Conservation (phyloP, 768 basidiomycete species). For the Terana coerulea region DNA sequence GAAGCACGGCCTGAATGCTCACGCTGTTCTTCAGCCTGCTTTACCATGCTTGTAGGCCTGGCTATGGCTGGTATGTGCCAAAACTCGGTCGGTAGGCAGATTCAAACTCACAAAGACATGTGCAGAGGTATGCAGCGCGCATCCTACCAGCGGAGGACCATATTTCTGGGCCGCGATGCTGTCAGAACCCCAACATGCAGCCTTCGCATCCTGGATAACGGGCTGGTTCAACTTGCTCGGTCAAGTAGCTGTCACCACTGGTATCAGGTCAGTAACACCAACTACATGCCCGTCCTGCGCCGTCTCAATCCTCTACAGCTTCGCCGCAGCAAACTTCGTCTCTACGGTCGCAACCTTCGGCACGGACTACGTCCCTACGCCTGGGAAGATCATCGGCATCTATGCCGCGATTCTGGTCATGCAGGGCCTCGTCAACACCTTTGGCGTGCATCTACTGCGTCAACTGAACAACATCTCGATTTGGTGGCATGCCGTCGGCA, state of each 20-base stretch:
- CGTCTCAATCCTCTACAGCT: conserved; percentile 33
- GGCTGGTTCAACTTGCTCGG: conserved; percentile 76
- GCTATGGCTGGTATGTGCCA: conserved; percentile 62
- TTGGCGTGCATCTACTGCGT: conserved; percentile 62
- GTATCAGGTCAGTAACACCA: conserved; percentile 45
- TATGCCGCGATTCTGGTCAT: conserved; percentile 66
- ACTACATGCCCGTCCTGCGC: neutral
- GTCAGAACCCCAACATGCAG: conserved; percentile 49
- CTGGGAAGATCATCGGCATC: conserved; percentile 60
- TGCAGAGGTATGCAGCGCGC: conserved; percentile 55
- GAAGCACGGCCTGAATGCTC: no score
- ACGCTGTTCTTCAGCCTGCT: conserved; percentile 34
- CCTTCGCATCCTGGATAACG: conserved; percentile 71
- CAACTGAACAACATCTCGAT: conserved; percentile 71
- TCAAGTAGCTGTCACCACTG: conserved; percentile 75
- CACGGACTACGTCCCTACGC: conserved; percentile 52
- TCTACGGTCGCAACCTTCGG: conserved; percentile 60
- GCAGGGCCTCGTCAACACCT: conserved; percentile 73
- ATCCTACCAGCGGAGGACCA: conserved; percentile 70
- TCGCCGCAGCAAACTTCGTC: conserved; percentile 64
- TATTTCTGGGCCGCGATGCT: conserved; percentile 85
- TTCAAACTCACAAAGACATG: neutral
- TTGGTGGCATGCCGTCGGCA: conserved; percentile 72
- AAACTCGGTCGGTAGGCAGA: neutral
- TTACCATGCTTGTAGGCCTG: conserved; percentile 69